Conservation (phyloP, 2,329 filamentous ascomycete genomes). For the Botrytis pseudocinerea region DNA sequence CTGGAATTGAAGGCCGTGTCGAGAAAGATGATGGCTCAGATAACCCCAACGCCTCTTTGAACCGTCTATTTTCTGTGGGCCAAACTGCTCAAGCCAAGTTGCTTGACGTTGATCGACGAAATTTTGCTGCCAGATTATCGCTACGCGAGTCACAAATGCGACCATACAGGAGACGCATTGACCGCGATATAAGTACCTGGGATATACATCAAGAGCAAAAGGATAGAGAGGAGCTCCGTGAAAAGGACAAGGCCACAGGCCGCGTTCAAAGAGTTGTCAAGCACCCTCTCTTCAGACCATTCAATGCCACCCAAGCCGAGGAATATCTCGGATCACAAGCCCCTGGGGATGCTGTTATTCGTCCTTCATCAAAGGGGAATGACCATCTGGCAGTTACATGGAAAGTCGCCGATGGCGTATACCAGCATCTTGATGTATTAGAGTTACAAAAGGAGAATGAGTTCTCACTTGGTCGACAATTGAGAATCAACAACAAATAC, state of each 20-base stretch:
- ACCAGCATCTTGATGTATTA: conserved; percentile 95
- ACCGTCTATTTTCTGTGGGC: conserved; percentile 72
- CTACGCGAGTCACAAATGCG: conserved; percentile 79
- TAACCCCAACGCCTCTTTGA: conserved; percentile 64
- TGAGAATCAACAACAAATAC: conserved; percentile 85
- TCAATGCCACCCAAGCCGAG: conserved; percentile 89
- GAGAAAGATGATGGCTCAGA: conserved; percentile 80
- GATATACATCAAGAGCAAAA: conserved; percentile 77
- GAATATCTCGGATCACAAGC: conserved; percentile 87
- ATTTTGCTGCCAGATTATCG: conserved; percentile 80
- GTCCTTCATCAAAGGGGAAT: conserved; percentile 90
- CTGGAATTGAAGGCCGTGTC: conserved; percentile 86
- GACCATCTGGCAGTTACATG: conserved; percentile 96
- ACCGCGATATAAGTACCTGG: conserved; percentile 80
- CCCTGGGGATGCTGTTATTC: conserved; percentile 88
- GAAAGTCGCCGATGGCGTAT: conserved; percentile 97
- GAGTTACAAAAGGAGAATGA: conserved; percentile 97
- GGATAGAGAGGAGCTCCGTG: conserved; percentile 79
- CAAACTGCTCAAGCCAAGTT: conserved; percentile 90
- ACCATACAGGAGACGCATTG: conserved; percentile 67
- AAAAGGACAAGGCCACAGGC: conserved; percentile 82
- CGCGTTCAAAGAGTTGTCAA: conserved; percentile 95
- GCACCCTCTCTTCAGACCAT: conserved; percentile 91
- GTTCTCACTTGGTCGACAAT: conserved; percentile 83
- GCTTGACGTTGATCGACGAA: conserved; percentile 81